phyloP scores from a whole-genome alignment of 139 green algal species.

The Chlamydomonas incerta region DNA sequence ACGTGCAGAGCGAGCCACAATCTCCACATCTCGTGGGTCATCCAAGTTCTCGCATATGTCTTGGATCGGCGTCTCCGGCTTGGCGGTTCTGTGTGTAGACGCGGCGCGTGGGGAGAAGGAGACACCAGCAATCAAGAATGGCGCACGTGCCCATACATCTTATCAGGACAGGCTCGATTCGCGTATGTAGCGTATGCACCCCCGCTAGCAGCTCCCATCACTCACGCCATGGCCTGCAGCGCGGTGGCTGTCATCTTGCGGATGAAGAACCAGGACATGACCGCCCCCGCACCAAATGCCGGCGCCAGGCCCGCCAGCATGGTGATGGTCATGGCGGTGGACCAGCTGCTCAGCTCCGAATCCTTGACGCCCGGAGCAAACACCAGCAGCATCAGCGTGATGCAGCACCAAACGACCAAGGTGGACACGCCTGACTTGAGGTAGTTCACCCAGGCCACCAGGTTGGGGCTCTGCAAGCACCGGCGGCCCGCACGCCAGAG shows the following conservation, averaged over 20 bases:
- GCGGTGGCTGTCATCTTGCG: not conserved
- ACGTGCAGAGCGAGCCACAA: not conserved
- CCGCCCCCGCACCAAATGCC: not conserved
- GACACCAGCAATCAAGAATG: too few relatives aligned
- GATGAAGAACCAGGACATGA: not conserved
- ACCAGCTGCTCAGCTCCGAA: not conserved
- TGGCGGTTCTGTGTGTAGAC: not conserved
- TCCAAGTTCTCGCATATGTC: not conserved
- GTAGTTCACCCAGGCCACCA: slow-evolving; percentile 35
- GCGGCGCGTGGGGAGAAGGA: too few relatives aligned
- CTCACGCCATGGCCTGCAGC: slow-evolving; percentile 21
- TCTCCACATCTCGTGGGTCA: slow-evolving; percentile 24
- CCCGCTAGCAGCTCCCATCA: not conserved
- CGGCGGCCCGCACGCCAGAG: too few relatives aligned
- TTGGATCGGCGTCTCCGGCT: not conserved
- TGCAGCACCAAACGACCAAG: not conserved
- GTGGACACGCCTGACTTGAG: slow-evolving; percentile 2
- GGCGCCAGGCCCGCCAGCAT: slow-evolving; percentile 33
- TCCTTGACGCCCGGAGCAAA: not conserved
- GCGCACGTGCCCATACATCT: too few relatives aligned
- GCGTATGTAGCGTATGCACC: too few relatives aligned
- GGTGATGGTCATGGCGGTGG: not conserved
- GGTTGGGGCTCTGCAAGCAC: slow-evolving; percentile 3
- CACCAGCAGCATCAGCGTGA: not conserved
- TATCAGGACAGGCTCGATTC: too few relatives aligned